phyloP scores from a whole-genome alignment of 2,329 filamentous ascomycete genomes.

The Aspergillus puulaauensis region DNA sequence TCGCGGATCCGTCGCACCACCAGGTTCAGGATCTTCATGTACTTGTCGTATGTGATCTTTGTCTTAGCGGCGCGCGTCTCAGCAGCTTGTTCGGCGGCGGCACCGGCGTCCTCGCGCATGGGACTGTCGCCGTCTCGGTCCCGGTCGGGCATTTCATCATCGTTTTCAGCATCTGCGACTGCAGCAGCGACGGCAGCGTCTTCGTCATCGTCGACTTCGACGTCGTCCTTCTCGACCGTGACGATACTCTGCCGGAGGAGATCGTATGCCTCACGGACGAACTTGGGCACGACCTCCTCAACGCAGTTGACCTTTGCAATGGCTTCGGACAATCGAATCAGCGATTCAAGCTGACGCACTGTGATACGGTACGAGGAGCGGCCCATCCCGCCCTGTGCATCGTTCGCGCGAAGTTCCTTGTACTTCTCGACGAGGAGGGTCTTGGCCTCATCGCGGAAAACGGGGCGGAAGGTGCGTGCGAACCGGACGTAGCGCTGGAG shows the following conservation, averaged over 20 bases:
- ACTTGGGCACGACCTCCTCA: constrained; percentile 77
- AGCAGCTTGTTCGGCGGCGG: background rate
- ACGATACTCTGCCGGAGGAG: constrained; percentile 93
- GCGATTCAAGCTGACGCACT: constrained; percentile 88
- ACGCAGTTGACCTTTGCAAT: constrained; percentile 98
- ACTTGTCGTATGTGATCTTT: constrained; percentile 94
- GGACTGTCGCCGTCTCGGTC: constrained; percentile 52
- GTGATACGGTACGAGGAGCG: constrained; percentile 97
- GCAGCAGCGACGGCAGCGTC: constrained; percentile 37
- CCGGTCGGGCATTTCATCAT: constrained; percentile 51
- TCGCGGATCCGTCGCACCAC: constrained; percentile 81
- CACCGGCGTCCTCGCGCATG: constrained; percentile 52
- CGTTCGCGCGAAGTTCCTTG: constrained; percentile 90
- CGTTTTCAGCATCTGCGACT: constrained; percentile 42
- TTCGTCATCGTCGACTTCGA: constrained; percentile 85
- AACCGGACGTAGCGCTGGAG: constrained; percentile 97
- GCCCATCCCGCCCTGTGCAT: constrained; percentile 89
- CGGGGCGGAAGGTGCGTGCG: constrained; percentile 87
- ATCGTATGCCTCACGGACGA: constrained; percentile 90
- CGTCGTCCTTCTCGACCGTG: constrained; percentile 94
- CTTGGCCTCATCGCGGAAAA: constrained; percentile 86
- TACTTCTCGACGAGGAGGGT: constrained; percentile 85
- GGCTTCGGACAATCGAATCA: constrained; percentile 95
- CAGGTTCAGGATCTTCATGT: constrained; percentile 83
- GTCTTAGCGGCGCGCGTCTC: constrained; percentile 54